phyloP scores from a whole-genome alignment of 2,329 filamentous ascomycete species.

The Juglanconis juglandina region DNA sequence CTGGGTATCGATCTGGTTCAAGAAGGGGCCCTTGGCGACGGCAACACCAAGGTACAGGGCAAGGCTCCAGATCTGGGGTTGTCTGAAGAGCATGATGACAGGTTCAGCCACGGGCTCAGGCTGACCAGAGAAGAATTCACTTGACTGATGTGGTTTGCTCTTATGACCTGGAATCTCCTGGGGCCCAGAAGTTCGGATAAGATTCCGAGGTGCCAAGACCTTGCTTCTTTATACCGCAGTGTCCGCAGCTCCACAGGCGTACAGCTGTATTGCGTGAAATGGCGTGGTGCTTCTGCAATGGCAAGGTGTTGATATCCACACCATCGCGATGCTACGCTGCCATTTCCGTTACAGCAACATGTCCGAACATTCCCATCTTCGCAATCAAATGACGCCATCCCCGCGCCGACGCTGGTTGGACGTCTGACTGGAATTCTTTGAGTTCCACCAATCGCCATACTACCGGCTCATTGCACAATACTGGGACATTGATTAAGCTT shows the following conservation, averaged over 20 bases:
- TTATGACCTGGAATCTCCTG: not conserved
- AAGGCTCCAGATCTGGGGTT: not conserved
- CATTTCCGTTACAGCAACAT: not conserved
- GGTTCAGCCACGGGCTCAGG: no score
- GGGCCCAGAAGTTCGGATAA: not conserved
- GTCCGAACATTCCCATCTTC: not conserved
- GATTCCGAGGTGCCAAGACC: not conserved
- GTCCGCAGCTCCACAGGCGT: not conserved
- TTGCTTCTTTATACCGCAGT: not conserved
- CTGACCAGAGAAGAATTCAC: not conserved
- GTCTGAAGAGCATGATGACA: not conserved
- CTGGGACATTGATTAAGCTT: constrained; percentile 1
- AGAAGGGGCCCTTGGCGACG: constrained; percentile 21
- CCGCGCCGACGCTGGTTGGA: not conserved
- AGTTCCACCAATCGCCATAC: constrained; percentile 7
- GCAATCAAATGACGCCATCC: constrained; percentile 13
- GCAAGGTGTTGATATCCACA: not conserved
- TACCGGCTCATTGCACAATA: constrained; percentile 3
- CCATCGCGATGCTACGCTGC: constrained; percentile 2
- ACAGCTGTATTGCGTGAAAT: not conserved
- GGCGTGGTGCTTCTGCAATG: not conserved
- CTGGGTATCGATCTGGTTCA: constrained; percentile 24
- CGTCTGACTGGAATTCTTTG: not conserved
- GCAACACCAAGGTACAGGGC: not conserved
- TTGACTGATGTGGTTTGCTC: no score